Base-by-base conservation (phyloP, 2,329 filamentous ascomycete species). In the Cladorrhinum sp. region DNA sequence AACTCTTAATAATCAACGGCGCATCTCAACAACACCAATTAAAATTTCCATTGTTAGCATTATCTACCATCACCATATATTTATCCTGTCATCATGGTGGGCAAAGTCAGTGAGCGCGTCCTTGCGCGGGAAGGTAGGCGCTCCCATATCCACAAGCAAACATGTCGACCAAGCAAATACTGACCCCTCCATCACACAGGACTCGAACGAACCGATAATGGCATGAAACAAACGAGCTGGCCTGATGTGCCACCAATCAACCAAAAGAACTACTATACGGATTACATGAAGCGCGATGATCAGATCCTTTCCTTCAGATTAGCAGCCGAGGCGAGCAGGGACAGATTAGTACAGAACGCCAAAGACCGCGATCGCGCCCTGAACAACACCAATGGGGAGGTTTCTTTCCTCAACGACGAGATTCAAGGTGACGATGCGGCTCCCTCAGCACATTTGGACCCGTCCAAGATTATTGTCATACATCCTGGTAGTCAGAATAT, bases 221-320 rank as follows among this genome's bases (percentile, higher is more conserved):
- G 93, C 77, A 93, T 99, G 89, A 95, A 93, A 72, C 85, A 95
- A 72, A 91, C 92, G 52, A 96, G 84, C 74, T 99, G 95, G 93
- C 93, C 95, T 9, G 89, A 95, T 71, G 87, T 96, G 60, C 83
- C 85, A 49, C 91, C 95, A 70, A 99, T 99, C 77, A 99, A 99
- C 74, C 95, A 99, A 76, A 99, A 99, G 80, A 99, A 99, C 76
- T 99, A 99, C 76, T 97, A 97, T 75, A 96, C 93, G 91, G 95
- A 99, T 73, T 99, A 96, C 70, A 90, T 99, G 77, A 99, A 99
- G 79, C 89, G 93, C 71, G 95, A 99, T 79, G 95, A 98, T 70
- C 95, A 99, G 77, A 88, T 96, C 62, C 86, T 99, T 32, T 92
- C 93, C 12, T 85, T 93, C 59, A 88, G 95, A 70, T 84, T 96